Evolutionary conservation across 1,284 basidiomycete species (phyloP).

Genomic region (Ustilago crameri): DNA sequence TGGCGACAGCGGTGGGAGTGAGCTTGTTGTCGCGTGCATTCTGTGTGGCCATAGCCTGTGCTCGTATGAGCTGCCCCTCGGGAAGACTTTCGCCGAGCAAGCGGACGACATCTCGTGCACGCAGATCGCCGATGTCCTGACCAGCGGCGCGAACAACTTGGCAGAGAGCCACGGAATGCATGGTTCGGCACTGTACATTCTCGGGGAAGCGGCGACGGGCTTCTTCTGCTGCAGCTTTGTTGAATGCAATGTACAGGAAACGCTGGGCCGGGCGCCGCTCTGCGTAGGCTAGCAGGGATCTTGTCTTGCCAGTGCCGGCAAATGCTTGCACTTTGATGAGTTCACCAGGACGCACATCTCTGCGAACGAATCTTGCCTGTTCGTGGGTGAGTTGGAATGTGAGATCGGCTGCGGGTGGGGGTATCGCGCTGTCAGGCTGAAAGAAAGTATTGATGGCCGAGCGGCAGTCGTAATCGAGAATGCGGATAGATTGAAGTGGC

Average conservation of each 20-base stretch:
- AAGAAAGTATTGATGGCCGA: conserved; percentile 48
- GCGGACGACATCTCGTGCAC: conserved; percentile 53
- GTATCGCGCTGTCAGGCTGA: conserved; percentile 14
- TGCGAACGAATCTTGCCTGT: conserved; percentile 50
- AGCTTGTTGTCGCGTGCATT: conserved; percentile 39
- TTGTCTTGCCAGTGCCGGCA: conserved; percentile 62
- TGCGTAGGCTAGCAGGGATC: conserved; percentile 58
- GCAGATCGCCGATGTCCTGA: conserved; percentile 51
- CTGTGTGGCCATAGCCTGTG: conserved; percentile 33
- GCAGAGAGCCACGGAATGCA: conserved; percentile 58
- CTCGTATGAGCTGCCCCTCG: conserved; percentile 33
- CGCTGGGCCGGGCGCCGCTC: conserved; percentile 47
- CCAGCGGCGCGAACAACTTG: conserved; percentile 48
- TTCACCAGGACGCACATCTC: conserved; percentile 50
- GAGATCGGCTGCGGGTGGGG: conserved; percentile 6
- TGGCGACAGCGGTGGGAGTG: conserved; percentile 56
- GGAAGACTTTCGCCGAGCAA: conserved; percentile 49
- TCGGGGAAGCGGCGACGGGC: conserved; percentile 51
- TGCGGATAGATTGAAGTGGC: conserved; percentile 42
- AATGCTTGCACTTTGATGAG: conserved; percentile 62
- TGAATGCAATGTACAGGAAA: conserved; percentile 63
- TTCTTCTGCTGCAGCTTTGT: conserved; percentile 56
- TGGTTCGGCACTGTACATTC: conserved; percentile 62
- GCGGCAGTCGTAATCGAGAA: conserved; percentile 54
- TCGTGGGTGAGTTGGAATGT: conserved; percentile 57